Base-by-base conservation (phyloP, 257 asterid genomes). In the Orobanche coerulescens region DNA sequence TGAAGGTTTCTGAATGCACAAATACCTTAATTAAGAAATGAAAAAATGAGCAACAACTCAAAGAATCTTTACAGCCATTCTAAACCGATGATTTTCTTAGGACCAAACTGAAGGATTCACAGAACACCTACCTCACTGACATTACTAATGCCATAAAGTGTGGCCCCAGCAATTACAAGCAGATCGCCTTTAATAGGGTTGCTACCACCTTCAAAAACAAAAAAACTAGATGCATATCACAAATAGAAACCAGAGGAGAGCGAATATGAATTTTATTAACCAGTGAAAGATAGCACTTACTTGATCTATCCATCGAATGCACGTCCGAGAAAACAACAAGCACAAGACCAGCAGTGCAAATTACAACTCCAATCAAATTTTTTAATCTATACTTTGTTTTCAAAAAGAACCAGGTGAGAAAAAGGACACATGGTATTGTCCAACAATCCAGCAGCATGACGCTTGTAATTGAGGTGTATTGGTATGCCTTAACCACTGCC, bases 381-480 rank as follows among this genome's bases (percentile, higher is more conserved):
- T 68, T 65, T 50, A 61, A 61, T 74, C 81, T 63, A 76, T 90
- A 90, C 73, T 78, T 83, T 13, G 96, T 90, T 88, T 85, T 87
- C 84, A 90, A 58, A 67, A 85, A 83, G 36, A 83, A 75, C 97
- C 97, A 80, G 19, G 98, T 92, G 62, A 92, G 77, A 34, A 92
- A 60, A 20, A 92, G 67, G 71, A 88, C 98, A 48, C 95, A 88
- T 2, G 98, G 98, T 73, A 88, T 92, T 26, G 98, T 63, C 96
- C 98, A 92, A 68, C 98, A 92, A 78, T 92, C 96, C 64, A 92
- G 84, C 61, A 92, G 83, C 98, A 88, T 92, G 57, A 92, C 91
- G 18, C 98, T 92, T 49, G 98, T 92, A 62, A 92, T 62, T 44
- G 98, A 88, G 8, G 98, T 92, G 73, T 92, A 92, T 74, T 92